phyloP scores from a whole-genome alignment of 768 basidiomycete species.

The Russula sp. region DNA sequence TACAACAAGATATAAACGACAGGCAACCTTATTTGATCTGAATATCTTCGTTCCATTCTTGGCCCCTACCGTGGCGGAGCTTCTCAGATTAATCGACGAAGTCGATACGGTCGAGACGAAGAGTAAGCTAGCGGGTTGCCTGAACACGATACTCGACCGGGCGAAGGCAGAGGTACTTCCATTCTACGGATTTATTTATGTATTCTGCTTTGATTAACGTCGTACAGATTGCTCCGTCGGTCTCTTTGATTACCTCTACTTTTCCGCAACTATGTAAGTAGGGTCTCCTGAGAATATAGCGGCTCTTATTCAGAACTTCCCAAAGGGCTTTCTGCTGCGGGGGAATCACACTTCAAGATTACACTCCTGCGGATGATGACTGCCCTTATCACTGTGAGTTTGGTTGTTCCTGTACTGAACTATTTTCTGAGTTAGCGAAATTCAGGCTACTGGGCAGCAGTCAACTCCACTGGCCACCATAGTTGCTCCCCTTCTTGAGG shows the following conservation, averaged over 20 bases:
- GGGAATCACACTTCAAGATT: constrained; percentile 69
- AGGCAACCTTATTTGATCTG: constrained; percentile 66
- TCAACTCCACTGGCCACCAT: constrained; percentile 54
- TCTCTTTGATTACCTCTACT: constrained; percentile 56
- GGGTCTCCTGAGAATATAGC: constrained; percentile 5
- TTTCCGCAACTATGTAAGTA: constrained; percentile 69
- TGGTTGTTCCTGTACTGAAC: neutral
- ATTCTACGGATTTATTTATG: neutral
- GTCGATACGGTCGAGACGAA: constrained; percentile 76
- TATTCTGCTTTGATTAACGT: constrained; percentile 1
- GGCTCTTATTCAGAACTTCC: constrained; percentile 27
- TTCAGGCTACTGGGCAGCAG: constrained; percentile 62
- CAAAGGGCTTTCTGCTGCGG: constrained; percentile 66
- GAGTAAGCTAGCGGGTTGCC: constrained; percentile 61
- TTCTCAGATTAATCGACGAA: constrained; percentile 69
- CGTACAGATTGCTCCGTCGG: constrained; percentile 63
- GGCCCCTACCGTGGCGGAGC: constrained; percentile 53
- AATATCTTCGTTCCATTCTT: constrained; percentile 69
- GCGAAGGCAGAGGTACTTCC: constrained; percentile 38
- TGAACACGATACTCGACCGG: constrained; percentile 66
- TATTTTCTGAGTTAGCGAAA: constrained; percentile 11
- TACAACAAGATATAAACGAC: constrained; percentile 2
- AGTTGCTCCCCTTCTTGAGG: constrained; percentile 61
- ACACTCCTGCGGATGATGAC: constrained; percentile 67
- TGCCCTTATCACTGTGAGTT: constrained; percentile 61